Base-by-base conservation (phyloP, 768 basidiomycete genomes). In the Lactarius pseudohatsudake region DNA sequence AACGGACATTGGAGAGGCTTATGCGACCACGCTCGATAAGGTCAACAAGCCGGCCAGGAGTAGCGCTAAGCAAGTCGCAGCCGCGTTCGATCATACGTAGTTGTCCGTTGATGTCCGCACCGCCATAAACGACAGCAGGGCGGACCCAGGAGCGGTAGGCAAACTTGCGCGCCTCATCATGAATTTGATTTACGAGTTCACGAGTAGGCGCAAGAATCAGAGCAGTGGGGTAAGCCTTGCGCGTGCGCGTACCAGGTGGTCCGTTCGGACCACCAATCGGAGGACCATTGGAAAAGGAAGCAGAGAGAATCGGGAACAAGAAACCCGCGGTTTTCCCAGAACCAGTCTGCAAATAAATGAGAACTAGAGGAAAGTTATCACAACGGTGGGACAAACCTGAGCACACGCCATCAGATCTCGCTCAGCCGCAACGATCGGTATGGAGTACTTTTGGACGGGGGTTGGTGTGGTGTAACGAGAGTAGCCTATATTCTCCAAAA, bases 301-400 rank as follows among this genome's bases (percentile, higher is more conserved):
- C 90, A 38, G 95, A 97, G 69, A 99, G 86, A 75, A 99, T 98
- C 64, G 97, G 97, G 85, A 99, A 99, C 69, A 99, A 85, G 86
- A 99, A 99, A 74, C 97, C 97, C 72, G 86, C 97, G 45, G 97
- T 98, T 82, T 98, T 99, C 69, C 97, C 97, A 77, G 97, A 99
- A 81, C 97, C 97, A 73, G 97, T 99, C 91, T 98, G 81, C 22
- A 62, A 64, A 64, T 64, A 66, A 71, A 34, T 72, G 64, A 32
- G 47, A 64, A 53, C 61, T 57, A 30, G 15, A 70, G 62, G 61
- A 66, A 72, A 69, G 69, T 64, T 18, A 58, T 45, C 1, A 61
- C 38, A 16, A 41, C 34, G 20, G 61, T 11, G 57, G 41, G 26
- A 75, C 85, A 66, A 72, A 89, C 91, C 83, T 94, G 91, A 72